Base-by-base conservation (phyloP, 202 grass and related monocot genomes). In the Panicum virgatum region DNA sequence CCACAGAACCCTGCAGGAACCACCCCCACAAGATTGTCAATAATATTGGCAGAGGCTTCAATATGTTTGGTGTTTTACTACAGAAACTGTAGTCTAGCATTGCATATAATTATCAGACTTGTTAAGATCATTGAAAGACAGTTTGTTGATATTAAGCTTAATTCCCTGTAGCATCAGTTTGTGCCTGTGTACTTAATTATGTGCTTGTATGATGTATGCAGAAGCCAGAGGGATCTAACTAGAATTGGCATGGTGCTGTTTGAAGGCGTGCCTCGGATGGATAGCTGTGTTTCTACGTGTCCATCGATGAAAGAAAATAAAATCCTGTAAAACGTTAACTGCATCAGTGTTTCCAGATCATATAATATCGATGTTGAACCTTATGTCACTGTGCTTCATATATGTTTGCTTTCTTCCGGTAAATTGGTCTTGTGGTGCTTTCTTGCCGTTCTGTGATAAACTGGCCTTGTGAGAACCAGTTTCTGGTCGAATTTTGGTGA, bases 201-300 rank as follows among this genome's bases (percentile, higher is more conserved):
- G 9, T 59, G 60, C 13, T 18, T 77, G 20, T n/a, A 22, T 26
- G 82, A 44, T 70, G 2, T 67, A 82, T 69, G 66, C 87, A 89
- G 87, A 89, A 89, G 19, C 23, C 81, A 0, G 86, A 84, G 51
- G 62, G 86, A 69, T 80, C 81, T 29, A 75, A 27, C 34, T 75
- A 84, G 34, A 23, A 69, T n/a, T 9, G 63, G 32, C 12, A 15
- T 39, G 30, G 5, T 12, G 6, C 40, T 76, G 72, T 3, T 7
- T 30, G 56, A 81, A 72, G 71, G 29, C 19, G 66, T 46, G 82
- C 23, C 61, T 72, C 38, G n/a, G 0, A 12, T 56, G 57, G 73
- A 48, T 15, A 66, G 1, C 15, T 39, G 20, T 79, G 74, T 59
- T 59, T 60, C 27, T 45, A 30, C 65, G 58, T 78, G 73, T 66